phyloP scores from a whole-genome alignment of 177 flowering plant species.

The Vitis hybrid region DNA sequence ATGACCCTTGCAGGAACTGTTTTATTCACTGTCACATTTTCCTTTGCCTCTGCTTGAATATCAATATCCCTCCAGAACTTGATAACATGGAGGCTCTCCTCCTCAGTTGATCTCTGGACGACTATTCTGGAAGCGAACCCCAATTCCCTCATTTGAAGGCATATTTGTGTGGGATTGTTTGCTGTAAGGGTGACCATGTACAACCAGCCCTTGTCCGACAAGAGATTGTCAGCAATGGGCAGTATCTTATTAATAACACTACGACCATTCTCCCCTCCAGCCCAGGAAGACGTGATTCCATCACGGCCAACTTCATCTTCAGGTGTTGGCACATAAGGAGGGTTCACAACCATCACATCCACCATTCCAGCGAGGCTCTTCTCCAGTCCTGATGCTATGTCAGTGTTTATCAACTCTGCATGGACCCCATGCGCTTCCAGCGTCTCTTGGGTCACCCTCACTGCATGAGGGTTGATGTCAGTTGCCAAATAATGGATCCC shows the following conservation, averaged over 20 bases:
- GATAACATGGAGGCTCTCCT: conserved; percentile 74
- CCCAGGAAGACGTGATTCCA: conserved; percentile 89
- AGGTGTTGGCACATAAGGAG: conserved; percentile 96
- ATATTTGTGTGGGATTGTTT: conserved; percentile 71
- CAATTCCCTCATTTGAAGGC: conserved; percentile 67
- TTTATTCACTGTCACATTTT: conserved; percentile 14
- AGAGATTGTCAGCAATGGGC: conserved; percentile 58
- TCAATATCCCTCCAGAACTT: conserved; percentile 81
- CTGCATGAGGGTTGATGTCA: conserved; percentile 77
- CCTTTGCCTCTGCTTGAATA: conserved; percentile 27
- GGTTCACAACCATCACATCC: conserved; percentile 89
- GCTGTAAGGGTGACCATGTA: conserved; percentile 74
- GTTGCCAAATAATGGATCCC: conserved; percentile 71
- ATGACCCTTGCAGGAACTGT: conserved; percentile 18
- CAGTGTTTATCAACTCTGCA: conserved; percentile 66
- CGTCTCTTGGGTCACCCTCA: conserved; percentile 58
- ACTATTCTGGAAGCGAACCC: conserved; percentile 74
- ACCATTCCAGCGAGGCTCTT: conserved; percentile 54
- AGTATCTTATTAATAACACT: conserved; percentile 74
- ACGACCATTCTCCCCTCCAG: conserved; percentile 95
- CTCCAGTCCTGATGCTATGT: conserved; percentile 68
- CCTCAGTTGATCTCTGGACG: conserved; percentile 87
- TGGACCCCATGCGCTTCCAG: conserved; percentile 74
- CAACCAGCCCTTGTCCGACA: conserved; percentile 83
- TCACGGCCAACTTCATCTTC: conserved; percentile 82